Conservation (phyloP, 176 grass and related monocot species). For the Melocanna baccifera region DNA sequence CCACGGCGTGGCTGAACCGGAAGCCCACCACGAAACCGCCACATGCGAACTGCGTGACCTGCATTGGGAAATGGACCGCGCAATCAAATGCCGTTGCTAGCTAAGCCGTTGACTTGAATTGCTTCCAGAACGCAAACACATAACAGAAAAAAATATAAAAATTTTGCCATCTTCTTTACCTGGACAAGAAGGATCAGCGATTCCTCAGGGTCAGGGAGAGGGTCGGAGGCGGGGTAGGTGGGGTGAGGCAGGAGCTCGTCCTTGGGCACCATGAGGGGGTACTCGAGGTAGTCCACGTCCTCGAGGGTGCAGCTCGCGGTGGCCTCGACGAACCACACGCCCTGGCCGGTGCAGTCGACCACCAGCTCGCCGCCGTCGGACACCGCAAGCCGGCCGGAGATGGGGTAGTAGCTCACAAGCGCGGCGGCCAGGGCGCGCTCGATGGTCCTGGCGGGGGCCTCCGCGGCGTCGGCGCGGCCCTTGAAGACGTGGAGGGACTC, state of each 20-base stretch:
- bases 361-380: conserved; percentile 44
- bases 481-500: conserved; percentile 96
- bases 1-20: conserved; percentile 72
- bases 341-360: conserved; percentile 69
- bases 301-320: conserved; percentile 45
- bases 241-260: conserved; percentile 73
- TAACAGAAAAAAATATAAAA: background rate
- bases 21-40: conserved; percentile 86
- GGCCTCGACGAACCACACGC: conserved; percentile 87
- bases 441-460: conserved; percentile 30
- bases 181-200: conserved; percentile 77
- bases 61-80: conserved; percentile 9
- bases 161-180: conserved; percentile 29
- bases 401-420: conserved; percentile 78
- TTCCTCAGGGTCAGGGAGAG: conserved; percentile 43
- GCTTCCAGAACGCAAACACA: background rate
- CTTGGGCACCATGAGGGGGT: conserved; percentile 75
- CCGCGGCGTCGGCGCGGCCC: conserved; percentile 31
- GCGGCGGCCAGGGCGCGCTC: conserved; percentile 49
- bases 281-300: conserved; percentile 85
- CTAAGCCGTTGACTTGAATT: conserved; percentile 13
- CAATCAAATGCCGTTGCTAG: background rate
- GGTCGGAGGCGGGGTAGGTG: conserved; percentile 26
- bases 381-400: conserved; percentile 59
- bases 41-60: conserved; percentile 82